phyloP scores from a whole-genome alignment of 371 early-diverging fungal species.

The Apophysomyces ossiformis region DNA sequence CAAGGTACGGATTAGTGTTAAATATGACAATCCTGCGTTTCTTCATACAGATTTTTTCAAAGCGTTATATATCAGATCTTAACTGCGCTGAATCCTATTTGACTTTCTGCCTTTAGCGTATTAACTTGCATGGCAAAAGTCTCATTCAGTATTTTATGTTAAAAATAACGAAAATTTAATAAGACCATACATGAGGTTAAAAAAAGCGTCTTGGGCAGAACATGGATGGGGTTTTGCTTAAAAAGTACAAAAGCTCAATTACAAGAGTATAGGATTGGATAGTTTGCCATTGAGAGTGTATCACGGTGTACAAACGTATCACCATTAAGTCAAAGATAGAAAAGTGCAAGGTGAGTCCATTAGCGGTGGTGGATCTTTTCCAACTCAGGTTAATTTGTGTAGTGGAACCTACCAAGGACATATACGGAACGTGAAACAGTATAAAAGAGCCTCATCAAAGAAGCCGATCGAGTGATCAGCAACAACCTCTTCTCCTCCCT shows the following conservation, averaged over 20 bases:
- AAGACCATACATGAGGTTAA: neutral
- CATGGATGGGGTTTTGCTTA: neutral
- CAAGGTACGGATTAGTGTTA: too few species aligned
- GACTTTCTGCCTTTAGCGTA: too few species aligned
- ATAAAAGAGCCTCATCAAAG: neutral
- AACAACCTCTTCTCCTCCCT: neutral
- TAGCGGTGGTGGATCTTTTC: constrained; percentile 2
- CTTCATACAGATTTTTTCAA: too few species aligned
- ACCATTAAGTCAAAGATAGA: neutral
- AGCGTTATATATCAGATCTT: too few species aligned
- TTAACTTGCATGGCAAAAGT: too few species aligned
- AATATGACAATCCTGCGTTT: too few species aligned
- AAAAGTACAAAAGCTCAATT: neutral
- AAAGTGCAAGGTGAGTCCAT: neutral
- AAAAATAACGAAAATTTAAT: too few species aligned
- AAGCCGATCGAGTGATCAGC: neutral
- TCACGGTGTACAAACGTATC: neutral
- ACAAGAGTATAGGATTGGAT: neutral
- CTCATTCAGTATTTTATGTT: too few species aligned
- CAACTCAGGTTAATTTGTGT: neutral
- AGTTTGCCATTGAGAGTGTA: neutral
- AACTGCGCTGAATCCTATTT: too few species aligned
- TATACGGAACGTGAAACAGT: neutral
- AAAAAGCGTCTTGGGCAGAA: neutral
- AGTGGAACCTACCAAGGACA: neutral